A percentile compares a stretch with the other conserved stretches of the same genome.
Conservation (phyloP, 495 filamentous ascomycete species). For the Glarea lozoyensis region DNA sequence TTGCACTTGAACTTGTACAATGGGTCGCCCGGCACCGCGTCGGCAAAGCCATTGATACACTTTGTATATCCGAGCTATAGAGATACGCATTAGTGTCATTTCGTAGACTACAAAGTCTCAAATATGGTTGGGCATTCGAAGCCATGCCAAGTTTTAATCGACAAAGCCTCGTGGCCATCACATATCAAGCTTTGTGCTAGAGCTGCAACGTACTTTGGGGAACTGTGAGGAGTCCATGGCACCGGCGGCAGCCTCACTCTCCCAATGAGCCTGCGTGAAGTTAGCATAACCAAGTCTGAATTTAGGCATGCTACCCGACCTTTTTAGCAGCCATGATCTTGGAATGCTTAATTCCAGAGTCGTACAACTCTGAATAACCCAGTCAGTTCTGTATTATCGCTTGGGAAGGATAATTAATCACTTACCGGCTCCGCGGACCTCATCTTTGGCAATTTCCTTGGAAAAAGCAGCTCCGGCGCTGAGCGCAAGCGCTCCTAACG, state of each 20-base stretch:
- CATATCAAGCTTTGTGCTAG: not conserved
- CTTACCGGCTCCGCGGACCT: not conserved
- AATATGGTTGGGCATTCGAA: not conserved
- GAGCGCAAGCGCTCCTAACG: not conserved
- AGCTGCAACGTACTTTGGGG: not conserved
- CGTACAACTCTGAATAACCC: not conserved
- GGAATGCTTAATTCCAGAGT: not conserved
- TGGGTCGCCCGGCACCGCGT: constrained; percentile 29
- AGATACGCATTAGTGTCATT: not conserved
- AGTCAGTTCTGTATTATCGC: not conserved
- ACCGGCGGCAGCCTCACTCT: not conserved
- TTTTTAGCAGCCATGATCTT: not conserved
- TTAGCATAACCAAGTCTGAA: not conserved
- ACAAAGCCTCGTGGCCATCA: not conserved
- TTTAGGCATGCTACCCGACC: not conserved
- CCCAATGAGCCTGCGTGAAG: not conserved
- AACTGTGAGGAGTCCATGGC: not conserved
- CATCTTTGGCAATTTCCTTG: not conserved
- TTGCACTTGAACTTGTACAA: constrained; percentile 42
- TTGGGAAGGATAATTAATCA: not conserved
- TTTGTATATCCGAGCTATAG: constrained; percentile 13
- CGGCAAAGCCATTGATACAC: constrained; percentile 39
- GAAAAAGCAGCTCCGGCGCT: not conserved
- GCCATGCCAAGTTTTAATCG: not conserved
- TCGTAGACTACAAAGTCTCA: not conserved